Percentiles rank a stretch among this genome's conserved stretches.
Evolutionary conservation across 345 rosid species (phyloP).

Genomic region (Gossypium bickii): DNA sequence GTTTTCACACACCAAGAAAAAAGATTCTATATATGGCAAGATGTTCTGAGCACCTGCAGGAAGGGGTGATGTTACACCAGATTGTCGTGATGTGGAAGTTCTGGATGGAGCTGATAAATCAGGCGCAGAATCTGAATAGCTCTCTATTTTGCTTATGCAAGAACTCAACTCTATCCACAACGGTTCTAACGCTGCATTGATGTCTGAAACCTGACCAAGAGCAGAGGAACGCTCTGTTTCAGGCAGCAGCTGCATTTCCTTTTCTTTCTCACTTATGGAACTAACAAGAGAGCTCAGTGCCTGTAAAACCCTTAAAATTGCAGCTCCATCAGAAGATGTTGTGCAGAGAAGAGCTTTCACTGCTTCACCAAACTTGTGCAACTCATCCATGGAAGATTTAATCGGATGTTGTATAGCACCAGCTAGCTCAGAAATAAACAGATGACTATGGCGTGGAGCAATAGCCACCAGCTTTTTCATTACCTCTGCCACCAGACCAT

Average conservation of each 20-base stretch:
- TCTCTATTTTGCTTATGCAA: constrained; percentile 93
- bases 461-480: constrained; percentile 78
- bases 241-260: constrained; percentile 42
- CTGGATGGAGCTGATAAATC: constrained; percentile 37
- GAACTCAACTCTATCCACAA: constrained; percentile 82
- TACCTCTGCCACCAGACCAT: constrained; percentile 82
- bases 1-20: constrained; percentile 86
- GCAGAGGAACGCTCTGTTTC: constrained; percentile 57
- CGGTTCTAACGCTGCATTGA: constrained; percentile 78
- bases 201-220: constrained; percentile 59
- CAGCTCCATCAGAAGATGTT: constrained; percentile 83
- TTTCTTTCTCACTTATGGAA: constrained; percentile 53
- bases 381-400: constrained; percentile 75
- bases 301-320: constrained; percentile 86
- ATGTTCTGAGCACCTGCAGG: constrained; percentile 97
- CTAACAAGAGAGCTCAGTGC: constrained; percentile 75
- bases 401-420: constrained; percentile 62
- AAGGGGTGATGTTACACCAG: constrained; percentile 69
- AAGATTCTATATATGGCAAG: constrained; percentile 91
- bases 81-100: constrained; percentile 45
- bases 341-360: constrained; percentile 72
- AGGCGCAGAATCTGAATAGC: constrained; percentile 60
- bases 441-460: constrained; percentile 76
- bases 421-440: constrained; percentile 78
- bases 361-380: constrained; percentile 74